Base-by-base conservation (phyloP, 768 basidiomycete genomes). In the Mycena galopus region DNA sequence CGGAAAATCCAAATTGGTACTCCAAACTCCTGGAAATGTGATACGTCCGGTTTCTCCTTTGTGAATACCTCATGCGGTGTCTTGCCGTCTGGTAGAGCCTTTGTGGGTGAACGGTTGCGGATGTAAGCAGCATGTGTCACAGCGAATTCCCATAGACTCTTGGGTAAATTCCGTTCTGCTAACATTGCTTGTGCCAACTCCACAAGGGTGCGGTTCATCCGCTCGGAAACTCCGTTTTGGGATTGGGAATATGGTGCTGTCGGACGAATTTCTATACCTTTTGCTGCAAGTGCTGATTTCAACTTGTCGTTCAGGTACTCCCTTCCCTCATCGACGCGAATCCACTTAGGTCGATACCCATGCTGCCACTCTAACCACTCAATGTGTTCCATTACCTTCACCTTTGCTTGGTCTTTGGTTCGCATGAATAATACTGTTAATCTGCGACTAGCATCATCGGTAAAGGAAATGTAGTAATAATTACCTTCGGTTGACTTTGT, bases 171-270 rank as follows among this genome's bases (percentile, higher is more conserved):
- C 4, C 70, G 39, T 4, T 63, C 77, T 33, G 80, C 72, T 0
- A 86, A 4, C 82, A 86, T 85, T 0, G 81, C 74, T 0, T 71
- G 14, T 1, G 71, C 77, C 1, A 83, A 33, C 53, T 84, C 78
- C 0, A 82, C 35, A 0, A 82, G 50, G 0, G 80, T 85, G 2
- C 73, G 50, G 51, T 86, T 86, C 11, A 78, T 75, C 0, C 78
- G 50, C 47, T 88, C 84, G 0, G 85, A 84, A 0, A 86, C 73
- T 0, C 86, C 81, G 65, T 86, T 86, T 27, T 86, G 82, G 0
- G 80, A 75, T 0, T 81, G 82, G 2, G 82, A 81, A 50, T 86
- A 84, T 1, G 82, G 84, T 7, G 78, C 78, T 0, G 79, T 83
- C 0, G 71, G 72, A 17, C 84, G 78, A 1, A 83, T 63, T 1